Evolutionary conservation across 2,329 filamentous ascomycete species (phyloP).

Genomic region (Arthrobotrys pseudoclavata): DNA sequence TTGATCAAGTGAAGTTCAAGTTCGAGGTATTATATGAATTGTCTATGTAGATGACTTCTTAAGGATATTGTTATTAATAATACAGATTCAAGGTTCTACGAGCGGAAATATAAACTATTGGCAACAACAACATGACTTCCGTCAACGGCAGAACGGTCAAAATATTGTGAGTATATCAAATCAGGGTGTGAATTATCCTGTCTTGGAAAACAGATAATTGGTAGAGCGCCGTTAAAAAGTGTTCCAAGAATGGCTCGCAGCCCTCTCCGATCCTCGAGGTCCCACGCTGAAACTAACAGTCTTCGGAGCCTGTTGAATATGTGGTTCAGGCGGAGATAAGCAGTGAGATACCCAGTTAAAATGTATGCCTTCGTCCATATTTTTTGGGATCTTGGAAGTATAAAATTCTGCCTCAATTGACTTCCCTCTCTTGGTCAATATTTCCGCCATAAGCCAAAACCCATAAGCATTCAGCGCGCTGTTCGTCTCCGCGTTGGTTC

Average conservation of each 20-base stretch:
- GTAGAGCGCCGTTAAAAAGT: background rate
- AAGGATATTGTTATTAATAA: too few relatives aligned
- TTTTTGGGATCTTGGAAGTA: conserved; percentile 3
- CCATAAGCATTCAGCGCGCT: background rate
- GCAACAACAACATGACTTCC: too few relatives aligned
- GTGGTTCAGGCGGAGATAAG: background rate
- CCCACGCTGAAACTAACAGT: background rate
- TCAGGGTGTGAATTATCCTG: too few relatives aligned
- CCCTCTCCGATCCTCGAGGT: background rate
- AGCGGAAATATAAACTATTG: too few relatives aligned
- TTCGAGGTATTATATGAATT: too few relatives aligned
- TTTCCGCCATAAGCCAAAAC: conserved; percentile 9
- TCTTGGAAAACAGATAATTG: background rate
- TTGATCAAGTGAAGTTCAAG: too few relatives aligned
- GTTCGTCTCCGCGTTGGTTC: background rate
- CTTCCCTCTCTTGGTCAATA: background rate
- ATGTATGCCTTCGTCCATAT: background rate
- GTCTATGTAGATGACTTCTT: too few relatives aligned
- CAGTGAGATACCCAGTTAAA: conserved; percentile 2
- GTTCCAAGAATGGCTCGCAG: background rate
- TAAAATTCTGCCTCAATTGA: background rate
- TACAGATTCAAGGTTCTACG: too few relatives aligned
- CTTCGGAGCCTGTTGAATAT: background rate
- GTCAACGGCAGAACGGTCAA: too few relatives aligned
- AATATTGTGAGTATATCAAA: too few relatives aligned